phyloP scores from a whole-genome alignment of 805 yeast species.

The Candida glaebosa region DNA sequence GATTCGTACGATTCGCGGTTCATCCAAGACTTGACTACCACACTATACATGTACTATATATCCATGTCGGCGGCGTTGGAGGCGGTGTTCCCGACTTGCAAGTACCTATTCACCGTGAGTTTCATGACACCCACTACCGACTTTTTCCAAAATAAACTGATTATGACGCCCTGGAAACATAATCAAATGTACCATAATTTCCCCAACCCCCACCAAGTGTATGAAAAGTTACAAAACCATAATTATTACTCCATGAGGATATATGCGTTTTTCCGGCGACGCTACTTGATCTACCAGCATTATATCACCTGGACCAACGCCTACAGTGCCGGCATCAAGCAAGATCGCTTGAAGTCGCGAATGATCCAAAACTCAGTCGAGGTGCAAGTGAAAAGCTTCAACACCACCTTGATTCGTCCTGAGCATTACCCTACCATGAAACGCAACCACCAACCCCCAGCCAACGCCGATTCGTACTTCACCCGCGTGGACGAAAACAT shows the following conservation, averaged over 20 bases:
- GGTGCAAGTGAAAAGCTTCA: slow-evolving; percentile 19
- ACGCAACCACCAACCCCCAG: background rate
- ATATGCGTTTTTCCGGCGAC: slow-evolving; percentile 19
- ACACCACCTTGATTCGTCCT: slow-evolving; percentile 19
- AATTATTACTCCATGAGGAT: slow-evolving; percentile 22
- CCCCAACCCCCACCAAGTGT: slow-evolving; percentile 5
- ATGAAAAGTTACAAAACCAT: slow-evolving; percentile 21
- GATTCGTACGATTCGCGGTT: slow-evolving; percentile 9
- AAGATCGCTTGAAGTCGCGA: slow-evolving; percentile 14
- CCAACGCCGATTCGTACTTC: slow-evolving; percentile 10
- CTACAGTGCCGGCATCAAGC: slow-evolving; percentile 8
- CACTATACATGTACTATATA: slow-evolving; percentile 19
- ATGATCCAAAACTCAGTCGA: slow-evolving; percentile 17
- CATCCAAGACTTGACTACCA: slow-evolving; percentile 15
- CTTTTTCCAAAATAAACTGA: slow-evolving; percentile 10
- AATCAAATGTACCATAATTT: slow-evolving; percentile 8
- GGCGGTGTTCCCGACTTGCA: slow-evolving; percentile 19
- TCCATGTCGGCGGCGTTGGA: slow-evolving; percentile 20
- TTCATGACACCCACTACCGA: slow-evolving; percentile 13
- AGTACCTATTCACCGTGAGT: slow-evolving; percentile 20
- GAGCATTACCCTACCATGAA: slow-evolving; percentile 20
- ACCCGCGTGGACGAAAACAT: slow-evolving; percentile 20
- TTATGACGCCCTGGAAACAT: slow-evolving; percentile 6
- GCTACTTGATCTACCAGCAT: slow-evolving; percentile 16
- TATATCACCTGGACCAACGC: slow-evolving; percentile 16